Base-by-base conservation (phyloP, 331 rosid genomes). In the Phaseolus coccineus region DNA sequence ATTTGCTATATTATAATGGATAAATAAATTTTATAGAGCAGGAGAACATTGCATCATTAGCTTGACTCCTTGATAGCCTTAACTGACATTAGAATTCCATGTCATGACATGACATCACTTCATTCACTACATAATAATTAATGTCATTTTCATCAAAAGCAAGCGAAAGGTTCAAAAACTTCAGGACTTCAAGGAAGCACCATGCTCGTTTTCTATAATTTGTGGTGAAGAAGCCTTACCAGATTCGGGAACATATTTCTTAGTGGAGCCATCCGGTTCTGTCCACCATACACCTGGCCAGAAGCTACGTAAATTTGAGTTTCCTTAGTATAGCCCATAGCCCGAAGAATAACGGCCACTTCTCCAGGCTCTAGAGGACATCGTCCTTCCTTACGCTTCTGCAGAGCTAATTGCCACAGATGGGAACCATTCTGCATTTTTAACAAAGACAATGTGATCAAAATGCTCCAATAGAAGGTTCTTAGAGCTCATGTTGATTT, bases 291-390 rank as follows among this genome's bases (percentile, higher is more conserved):
- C 74, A 96, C 99, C 86, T 96, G 98, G 46, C 99, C 99, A 56
- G 99, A 96, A 80, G 98, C 99, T 63, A 96, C 99, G 77, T 96
- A 96, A 78, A 96, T 96, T 88, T 96, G 99, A 44, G 99, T 96
- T 85, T 96, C 99, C 85, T 91, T 96, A 0, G 97, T 93, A 81
- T 96, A 96, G 76, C 99, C 99, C 98, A 96, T 89, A 65, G 99
- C 99, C 42, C 99, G 92, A 50, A 96, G 99, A 87, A 96, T 89
- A 42, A 96, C 97, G 31, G 99, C 99, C 84, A 96, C 99, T 91
- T 96, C 99, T 62, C 91, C 98, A 58, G 99, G 99, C 85, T 96
- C 99, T 74, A 93, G 94, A 69, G 99, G 99, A 83, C 99, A 96
- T 47, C 99, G 87, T 53, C 99, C 99, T 86, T 93, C 99, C 93